Percentiles rank a stretch among this genome's conserved stretches.
These are phyloP conservation scores for button mushroom (Agaricus bisporus) DNA, from an alignment of 768 basidiomycete genomes.

Conservation along the genomic window DNA sequence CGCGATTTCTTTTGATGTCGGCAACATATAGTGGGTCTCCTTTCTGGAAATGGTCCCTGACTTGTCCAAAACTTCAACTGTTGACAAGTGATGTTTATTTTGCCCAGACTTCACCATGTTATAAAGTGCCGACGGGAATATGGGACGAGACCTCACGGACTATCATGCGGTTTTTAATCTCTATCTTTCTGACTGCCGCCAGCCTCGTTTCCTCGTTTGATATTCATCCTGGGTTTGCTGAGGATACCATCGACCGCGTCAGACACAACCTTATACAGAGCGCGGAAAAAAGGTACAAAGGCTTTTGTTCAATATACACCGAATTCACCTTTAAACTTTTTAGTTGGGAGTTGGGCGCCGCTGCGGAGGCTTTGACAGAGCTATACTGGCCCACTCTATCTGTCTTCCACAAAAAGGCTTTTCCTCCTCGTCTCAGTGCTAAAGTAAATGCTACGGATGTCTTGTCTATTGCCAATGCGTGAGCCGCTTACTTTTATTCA, in stretches of 20 bases:
- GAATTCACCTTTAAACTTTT: neutral
- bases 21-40: conserved; percentile 2
- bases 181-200: neutral
- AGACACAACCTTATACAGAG: conserved; percentile 18
- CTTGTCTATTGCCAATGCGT: conserved; percentile 33
- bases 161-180: neutral
- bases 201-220: conserved; percentile 8
- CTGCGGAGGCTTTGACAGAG: conserved; percentile 51
- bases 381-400: conserved; percentile 42
- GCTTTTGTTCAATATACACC: neutral
- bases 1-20: neutral
- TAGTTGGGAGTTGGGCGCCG: conserved; percentile 60
- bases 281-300: conserved; percentile 22
- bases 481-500: conserved; percentile 11
- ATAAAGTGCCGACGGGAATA: neutral
- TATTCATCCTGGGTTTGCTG: conserved; percentile 18
- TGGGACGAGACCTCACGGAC: conserved; percentile 4
- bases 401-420: conserved; percentile 36
- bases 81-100: too few species aligned
- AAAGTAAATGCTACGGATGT: conserved; percentile 32
- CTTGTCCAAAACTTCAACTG: too few species aligned
- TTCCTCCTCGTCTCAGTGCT: conserved; percentile 30
- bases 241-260: conserved; percentile 15
- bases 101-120: neutral
- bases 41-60: neutral